Base-by-base conservation (phyloP, 2,329 filamentous ascomycete genomes). In the Thielaviopsis ethacetica region DNA sequence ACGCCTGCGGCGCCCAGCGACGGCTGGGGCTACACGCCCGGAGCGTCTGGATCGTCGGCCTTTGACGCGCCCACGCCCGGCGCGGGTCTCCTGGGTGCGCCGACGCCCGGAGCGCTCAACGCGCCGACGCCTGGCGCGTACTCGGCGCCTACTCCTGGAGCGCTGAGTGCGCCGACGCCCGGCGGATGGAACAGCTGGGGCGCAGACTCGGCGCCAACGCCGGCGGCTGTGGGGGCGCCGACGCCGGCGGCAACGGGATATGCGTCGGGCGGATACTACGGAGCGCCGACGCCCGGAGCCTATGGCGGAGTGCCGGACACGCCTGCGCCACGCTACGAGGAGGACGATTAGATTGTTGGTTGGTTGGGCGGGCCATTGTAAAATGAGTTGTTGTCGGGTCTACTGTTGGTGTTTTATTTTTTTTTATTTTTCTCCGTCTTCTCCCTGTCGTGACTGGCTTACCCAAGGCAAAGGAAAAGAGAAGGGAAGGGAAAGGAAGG, bases 11-110 rank as follows among this genome's bases (percentile, higher is more conserved):
- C 77, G 66, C 79, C 76, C 57, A 75, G 75, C 56, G 80, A 84
- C 61, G 72, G 76, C 5, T 84, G 81, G 81, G 78, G 78, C 44
- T 81, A 81, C 67, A 79, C 78, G 1, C 75, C 78, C 1, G 76
- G 76, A 0, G 70, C 73, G 2, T 72, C 71, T 41, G 74, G 71
- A 10, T 69, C 71, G 7, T 73, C 75, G 1, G 69, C 79, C 0
- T 88, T 86, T 64, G 87, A 91, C 65, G 85, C 84, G 3, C 85
- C 84, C 2, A 86, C 83, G 0, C 83, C 83, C 0, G 82, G 80
- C 19, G 79, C 73, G 7, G 75, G 73, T 13, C 71, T 82, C 10
- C 63, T 72, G 6, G 74, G 79, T 22, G 81, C 81, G 7, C 81
- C 82, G 4, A 84, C 81, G 5, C 81, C 81, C 0, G 81, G 77